Conservation (phyloP, 139 green algal species). For the Pseudopediastrum boryanum region DNA sequence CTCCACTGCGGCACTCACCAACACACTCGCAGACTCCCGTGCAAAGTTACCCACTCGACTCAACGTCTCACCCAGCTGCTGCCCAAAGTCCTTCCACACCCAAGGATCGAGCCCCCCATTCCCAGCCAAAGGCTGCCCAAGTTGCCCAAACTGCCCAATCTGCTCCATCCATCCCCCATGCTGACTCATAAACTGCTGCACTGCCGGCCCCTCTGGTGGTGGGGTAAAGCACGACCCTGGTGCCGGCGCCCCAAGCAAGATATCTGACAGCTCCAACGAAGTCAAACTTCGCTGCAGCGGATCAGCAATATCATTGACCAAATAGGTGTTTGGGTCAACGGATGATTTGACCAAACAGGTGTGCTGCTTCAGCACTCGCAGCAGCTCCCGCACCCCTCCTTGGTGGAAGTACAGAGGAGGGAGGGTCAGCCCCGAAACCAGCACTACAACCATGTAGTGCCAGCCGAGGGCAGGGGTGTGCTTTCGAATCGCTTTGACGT, state of each 20-base stretch:
- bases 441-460: conserved; percentile 78
- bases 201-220: not conserved
- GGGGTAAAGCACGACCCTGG: conserved; percentile 37
- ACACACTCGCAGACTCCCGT: conserved; percentile 9
- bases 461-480: conserved; percentile 71
- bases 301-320: conserved; percentile 85
- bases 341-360: conserved; percentile 55
- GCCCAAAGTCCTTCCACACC: too few species aligned
- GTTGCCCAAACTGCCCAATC: too few species aligned
- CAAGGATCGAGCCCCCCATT: too few species aligned
- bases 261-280: conserved; percentile 61
- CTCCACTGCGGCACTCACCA: conserved; percentile 29
- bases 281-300: conserved; percentile 72
- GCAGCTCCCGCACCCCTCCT: conserved; percentile 69
- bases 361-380: conserved; percentile 65
- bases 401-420: conserved; percentile 79
- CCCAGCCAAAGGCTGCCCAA: too few species aligned
- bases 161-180: too few species aligned
- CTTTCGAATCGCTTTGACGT: conserved; percentile 76
- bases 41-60: conserved; percentile 20
- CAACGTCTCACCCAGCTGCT: not conserved
- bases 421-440: conserved; percentile 75
- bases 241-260: conserved; percentile 53
- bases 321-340: conserved; percentile 69
- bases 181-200: too few species aligned